Percentiles rank a stretch among this genome's conserved stretches.
Conservation (phyloP, 139 green algal species). For the Chlorella sp. region DNA sequence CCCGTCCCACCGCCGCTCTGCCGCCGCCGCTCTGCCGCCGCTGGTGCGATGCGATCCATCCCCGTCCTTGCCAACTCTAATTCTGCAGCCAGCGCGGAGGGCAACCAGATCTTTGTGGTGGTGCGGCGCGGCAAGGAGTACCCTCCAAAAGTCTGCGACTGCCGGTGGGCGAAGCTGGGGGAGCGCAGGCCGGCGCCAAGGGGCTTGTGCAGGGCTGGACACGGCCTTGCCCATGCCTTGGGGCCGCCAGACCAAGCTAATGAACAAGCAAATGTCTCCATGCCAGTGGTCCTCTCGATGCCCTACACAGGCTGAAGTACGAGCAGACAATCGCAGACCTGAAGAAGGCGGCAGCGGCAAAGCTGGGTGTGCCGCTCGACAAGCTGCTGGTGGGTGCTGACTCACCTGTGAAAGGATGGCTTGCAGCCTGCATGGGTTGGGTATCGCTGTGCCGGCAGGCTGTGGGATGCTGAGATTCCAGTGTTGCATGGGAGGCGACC, state of each 20-base stretch:
- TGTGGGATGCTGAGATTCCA: too few relatives aligned
- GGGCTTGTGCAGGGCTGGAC: too few relatives aligned
- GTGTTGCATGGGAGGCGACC: too few relatives aligned
- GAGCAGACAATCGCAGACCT: slow-evolving; percentile 79
- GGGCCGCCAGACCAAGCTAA: too few relatives aligned
- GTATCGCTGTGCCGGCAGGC: too few relatives aligned
- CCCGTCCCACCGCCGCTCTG: not conserved
- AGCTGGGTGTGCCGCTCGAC: slow-evolving; percentile 59
- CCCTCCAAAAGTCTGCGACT: slow-evolving; percentile 65
- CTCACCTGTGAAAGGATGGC: too few relatives aligned
- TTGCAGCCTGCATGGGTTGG: too few relatives aligned
- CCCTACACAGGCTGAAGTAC: slow-evolving; percentile 73
- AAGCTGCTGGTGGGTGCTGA: slow-evolving; percentile 64
- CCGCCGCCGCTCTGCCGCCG: not conserved
- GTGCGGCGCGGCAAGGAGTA: slow-evolving; percentile 61
- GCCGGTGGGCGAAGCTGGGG: slow-evolving; percentile 54
- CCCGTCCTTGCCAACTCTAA: not conserved
- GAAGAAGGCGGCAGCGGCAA: slow-evolving; percentile 49
- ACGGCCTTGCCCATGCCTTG: too few relatives aligned
- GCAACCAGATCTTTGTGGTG: slow-evolving; percentile 70
- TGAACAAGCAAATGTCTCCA: too few relatives aligned
- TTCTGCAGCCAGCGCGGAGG: slow-evolving; percentile 36
- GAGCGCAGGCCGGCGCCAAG: too few relatives aligned
- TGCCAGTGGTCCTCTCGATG: too few relatives aligned
- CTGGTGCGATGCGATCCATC: not conserved